Conservation (phyloP, 140 eudicot genomes). For the Cichorium intybus region DNA sequence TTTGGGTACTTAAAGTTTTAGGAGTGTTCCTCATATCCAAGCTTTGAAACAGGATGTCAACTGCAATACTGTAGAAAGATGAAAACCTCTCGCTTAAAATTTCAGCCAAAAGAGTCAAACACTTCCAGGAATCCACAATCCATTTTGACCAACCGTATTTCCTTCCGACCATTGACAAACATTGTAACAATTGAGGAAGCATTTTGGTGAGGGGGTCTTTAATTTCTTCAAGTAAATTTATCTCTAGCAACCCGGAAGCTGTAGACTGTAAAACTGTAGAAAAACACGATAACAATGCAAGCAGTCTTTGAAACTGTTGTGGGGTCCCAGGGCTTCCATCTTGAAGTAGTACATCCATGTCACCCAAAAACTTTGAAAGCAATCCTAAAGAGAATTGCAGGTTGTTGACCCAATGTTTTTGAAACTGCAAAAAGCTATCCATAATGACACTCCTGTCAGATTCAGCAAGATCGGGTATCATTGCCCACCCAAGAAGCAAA, state of each 20-base stretch:
- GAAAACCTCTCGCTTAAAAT: constrained; percentile 86
- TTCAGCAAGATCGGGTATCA: constrained; percentile 91
- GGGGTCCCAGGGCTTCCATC: constrained; percentile 89
- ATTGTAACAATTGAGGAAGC: constrained; percentile 79
- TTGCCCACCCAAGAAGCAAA: constrained; percentile 99
- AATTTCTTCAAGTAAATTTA: constrained; percentile 79
- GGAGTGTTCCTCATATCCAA: constrained; percentile 44
- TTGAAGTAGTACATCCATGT: constrained; percentile 91
- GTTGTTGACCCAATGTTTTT: constrained; percentile 96
- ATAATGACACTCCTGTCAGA: constrained; percentile 80
- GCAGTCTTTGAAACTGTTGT: constrained; percentile 86
- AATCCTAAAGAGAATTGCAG: constrained; percentile 92
- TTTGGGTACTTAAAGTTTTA: constrained; percentile 35
- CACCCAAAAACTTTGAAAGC: constrained; percentile 91
- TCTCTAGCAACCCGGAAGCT: constrained; percentile 94
- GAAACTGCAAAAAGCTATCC: constrained; percentile 96
- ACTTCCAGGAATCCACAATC: constrained; percentile 96
- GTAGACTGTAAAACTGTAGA: constrained; percentile 88
- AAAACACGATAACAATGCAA: constrained; percentile 82
- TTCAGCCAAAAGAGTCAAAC: constrained; percentile 97
- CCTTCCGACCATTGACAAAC: constrained; percentile 83
- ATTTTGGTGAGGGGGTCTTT: constrained; percentile 79
- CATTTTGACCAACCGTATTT: constrained; percentile 95
- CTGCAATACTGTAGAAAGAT: constrained; percentile 70
- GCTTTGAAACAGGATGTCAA: constrained; percentile 80